Evolutionary conservation across 2,329 filamentous ascomycete genomes (phyloP).

Genomic region (Ceratocystis alfenasii): DNA sequence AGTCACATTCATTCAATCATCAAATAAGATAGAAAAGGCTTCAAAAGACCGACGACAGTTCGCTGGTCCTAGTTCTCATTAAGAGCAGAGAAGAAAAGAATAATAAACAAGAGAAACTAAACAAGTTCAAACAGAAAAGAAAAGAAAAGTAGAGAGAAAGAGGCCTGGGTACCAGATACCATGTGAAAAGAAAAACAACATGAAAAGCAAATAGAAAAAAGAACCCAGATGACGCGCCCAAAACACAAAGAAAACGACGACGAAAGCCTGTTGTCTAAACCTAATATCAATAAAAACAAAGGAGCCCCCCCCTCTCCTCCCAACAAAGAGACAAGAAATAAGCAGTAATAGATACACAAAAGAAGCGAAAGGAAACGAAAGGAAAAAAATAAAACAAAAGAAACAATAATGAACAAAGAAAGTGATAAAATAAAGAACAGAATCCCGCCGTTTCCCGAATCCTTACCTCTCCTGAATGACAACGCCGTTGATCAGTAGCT

Average conservation of each 20-base stretch:
- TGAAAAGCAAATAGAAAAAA: slow-evolving; percentile 6
- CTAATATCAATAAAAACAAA: slow-evolving; percentile 4
- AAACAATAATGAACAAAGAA: neutral
- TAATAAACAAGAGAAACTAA: slow-evolving; percentile 23
- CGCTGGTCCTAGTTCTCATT: neutral
- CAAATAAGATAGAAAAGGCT: neutral
- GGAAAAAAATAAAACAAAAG: slow-evolving; percentile 3
- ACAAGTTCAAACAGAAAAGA: slow-evolving; percentile 24
- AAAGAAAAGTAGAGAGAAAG: slow-evolving; percentile 4
- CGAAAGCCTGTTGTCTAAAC: neutral
- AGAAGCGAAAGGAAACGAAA: neutral
- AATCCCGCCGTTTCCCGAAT: neutral
- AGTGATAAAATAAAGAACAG: neutral
- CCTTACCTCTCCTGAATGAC: neutral
- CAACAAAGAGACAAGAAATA: neutral
- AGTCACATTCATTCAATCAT: neutral
- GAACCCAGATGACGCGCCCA: slow-evolving; percentile 6
- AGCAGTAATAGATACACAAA: slow-evolving; percentile 3
- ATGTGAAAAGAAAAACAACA: slow-evolving; percentile 4
- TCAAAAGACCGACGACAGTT: neutral
- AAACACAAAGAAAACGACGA: slow-evolving; percentile 1
- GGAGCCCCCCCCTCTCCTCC: neutral
- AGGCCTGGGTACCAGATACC: slow-evolving; percentile 7
- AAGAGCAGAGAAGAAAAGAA: slow-evolving; percentile 19
- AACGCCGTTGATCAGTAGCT: neutral